Evolutionary conservation across 768 basidiomycete species (phyloP), one percentile per base, ranked within the genome.

Genomic region (Tubosaeta sp.): DNA sequence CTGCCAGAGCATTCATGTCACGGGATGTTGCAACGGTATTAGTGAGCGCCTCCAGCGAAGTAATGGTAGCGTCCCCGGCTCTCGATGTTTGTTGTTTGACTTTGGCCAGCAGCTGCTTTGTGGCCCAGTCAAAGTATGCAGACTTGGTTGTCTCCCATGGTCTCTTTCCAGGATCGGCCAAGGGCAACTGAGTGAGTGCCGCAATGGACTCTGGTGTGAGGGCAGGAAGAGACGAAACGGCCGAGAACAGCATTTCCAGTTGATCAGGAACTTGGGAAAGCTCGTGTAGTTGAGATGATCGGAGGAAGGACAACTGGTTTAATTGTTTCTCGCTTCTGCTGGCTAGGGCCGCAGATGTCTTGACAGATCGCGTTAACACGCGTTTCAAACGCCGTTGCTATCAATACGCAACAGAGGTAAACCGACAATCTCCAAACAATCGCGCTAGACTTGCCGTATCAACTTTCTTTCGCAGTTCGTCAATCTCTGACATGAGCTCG

Each of bases 51-150:
- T 39, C 55, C 51, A 70, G 46, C 14, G 62, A 55, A 34, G 56
- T 51, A 33, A 70, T 58, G 27, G 55, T 35, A 7, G 62, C 46
- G 39, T 68, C 63, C 1, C 57, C 58, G 5, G 53, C 43, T 22
- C 54, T 51, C 5, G 50, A 48, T 10, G 43, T 53, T 34, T 56
- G 65, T 26, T 60, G 57, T 43, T 58, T 70, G 46, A 59, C 63
- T 31, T 53, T 68, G 51, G 65, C 56, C 41, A 87, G 56, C 8
- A 87, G 65, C 64, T 82, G 80, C 17, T 72, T 72, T 1, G 83
- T 72, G 1, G 86, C 89, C 91, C 91, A 94, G 53, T 83, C 82
- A 5, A 85, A 63, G 65, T 93, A 94, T 5, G 88, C 90, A 1
- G 78, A 76, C 63, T 80, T 79, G 65, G 79, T 83, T 34, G 81